Evolutionary conservation across 345 rosid species (phyloP), one percentile per base, ranked within the genome.

Genomic region (Eutrema yunnanense): DNA sequence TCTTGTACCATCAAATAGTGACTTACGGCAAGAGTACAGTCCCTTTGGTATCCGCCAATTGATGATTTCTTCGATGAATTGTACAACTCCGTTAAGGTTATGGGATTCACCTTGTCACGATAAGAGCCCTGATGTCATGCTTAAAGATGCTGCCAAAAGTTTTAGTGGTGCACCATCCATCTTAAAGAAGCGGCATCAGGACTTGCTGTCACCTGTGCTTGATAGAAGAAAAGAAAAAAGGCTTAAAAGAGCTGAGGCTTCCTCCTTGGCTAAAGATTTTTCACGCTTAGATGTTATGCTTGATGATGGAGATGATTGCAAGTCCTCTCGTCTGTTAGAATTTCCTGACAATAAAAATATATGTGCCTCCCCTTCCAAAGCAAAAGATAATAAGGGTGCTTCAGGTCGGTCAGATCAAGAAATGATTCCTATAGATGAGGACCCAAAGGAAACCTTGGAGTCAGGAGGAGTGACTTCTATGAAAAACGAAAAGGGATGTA

Each of bases 11-110:
- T 81, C 97, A 75, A 84, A 86, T 56, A 80, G 83, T 65, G 92
- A 92, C 74, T 83, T 81, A 81, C 94, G 85, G 81, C 97, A 86
- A 82, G 99, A 95, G 71, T 95, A 87, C 73, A 95, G 99, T 72
- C 99, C 99, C 54, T 89, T 95, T 56, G 99, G 99, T 44, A 88
- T 95, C 69, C 99, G 99, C 46, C 99, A 95, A 80, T 77, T 92
- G 73, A 88, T 89, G 97, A 82, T 88, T 83, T 86, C 96, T 65
- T 88, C 99, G 54, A 83, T 83, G 85, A 82, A 81, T 79, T 90
- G 92, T 82, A 81, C 88, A 62, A 86, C 96, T 73, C 99, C 99
- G 49, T 88, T 84, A 77, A 82, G 89, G 83, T 78, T 90, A 78
- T 92, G 99, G 99, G 97, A 86, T 72, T 92, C 99, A 34, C 94